phyloP scores from a whole-genome alignment of 768 basidiomycete genomes.

The Lepiota brunneoincarnata region DNA sequence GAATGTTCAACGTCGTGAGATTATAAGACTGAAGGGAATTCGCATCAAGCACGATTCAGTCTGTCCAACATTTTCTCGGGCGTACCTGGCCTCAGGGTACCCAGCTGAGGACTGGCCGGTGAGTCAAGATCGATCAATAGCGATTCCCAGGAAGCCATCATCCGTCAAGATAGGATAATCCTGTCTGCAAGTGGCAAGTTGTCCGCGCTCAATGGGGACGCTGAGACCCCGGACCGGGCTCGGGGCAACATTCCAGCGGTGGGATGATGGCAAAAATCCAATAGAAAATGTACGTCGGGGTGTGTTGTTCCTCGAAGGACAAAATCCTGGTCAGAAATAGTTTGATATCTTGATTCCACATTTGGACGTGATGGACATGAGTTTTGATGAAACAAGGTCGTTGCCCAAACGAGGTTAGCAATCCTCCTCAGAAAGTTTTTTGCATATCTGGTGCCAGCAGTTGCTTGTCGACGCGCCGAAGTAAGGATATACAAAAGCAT shows the following conservation, averaged over 20 bases:
- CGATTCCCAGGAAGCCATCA: conserved; percentile 10
- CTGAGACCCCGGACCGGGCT: no score
- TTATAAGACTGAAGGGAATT: conserved; percentile 24
- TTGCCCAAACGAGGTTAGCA: neutral
- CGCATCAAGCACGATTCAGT: conserved; percentile 21
- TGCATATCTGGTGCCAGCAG: no score
- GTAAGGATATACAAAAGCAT: no score
- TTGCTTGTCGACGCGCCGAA: no score
- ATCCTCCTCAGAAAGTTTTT: no score
- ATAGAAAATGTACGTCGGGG: neutral
- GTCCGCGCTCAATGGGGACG: no score
- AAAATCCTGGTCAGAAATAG: neutral
- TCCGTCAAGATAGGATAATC: conserved; percentile 1
- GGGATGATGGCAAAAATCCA: no score
- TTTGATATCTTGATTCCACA: neutral
- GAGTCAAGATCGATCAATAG: conserved; percentile 6
- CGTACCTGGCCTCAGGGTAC: conserved; percentile 29
- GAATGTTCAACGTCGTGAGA: conserved; percentile 19
- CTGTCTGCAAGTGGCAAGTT: no score
- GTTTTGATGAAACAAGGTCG: neutral
- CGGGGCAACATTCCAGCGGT: no score
- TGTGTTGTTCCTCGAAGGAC: neutral
- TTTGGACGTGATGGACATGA: neutral
- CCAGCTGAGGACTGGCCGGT: conserved; percentile 24
- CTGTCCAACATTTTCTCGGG: conserved; percentile 25